Base-by-base conservation (phyloP, 768 basidiomycete genomes). In the Tricholoma matsutake region DNA sequence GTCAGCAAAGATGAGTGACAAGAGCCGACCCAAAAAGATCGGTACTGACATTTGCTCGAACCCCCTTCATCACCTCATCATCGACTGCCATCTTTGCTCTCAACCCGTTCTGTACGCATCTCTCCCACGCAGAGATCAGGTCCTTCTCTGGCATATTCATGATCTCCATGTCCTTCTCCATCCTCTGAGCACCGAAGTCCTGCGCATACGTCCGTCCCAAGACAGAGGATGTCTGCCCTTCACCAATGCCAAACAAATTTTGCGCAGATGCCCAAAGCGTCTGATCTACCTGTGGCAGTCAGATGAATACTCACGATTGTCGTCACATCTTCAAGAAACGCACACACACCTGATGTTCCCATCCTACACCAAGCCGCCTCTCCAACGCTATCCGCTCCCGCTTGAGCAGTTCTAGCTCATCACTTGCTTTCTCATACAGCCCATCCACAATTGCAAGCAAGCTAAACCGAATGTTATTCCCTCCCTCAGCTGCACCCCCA, bases 401-500 rank as follows among this genome's bases (percentile, higher is more conserved):
- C 64, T 80, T 85, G 51, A 81, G 69, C 64, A 82, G 72, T 72
- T 87, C 82, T 45, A 86, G 71, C 58, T 76, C 79, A 66, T 87
- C 86, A 66, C 77, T 81, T 8, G 77, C 77, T 54, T 71, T 71
- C 58, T 78, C 69, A 64, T 81, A 86, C 39, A 71, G 37, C 43
- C 81, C 83, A 59, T 84, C 80, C 39, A 85, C 84, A 62, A 88
- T 74, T 2, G 86, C 86, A 16, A 88, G 79, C 37, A 88, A 74
- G 67, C 81, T 86, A 70, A 86, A 86, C 10, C 81, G 78, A 58
- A 86, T 86, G 59, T 85, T 79, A 51, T 68, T 69, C 37, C 72
- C 76, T 20, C 75, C 78, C 32, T 73, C 75, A 8, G 73, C 77
- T 2, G 74, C 76, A 6, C 81, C 81, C 29, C 82, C 81, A 61